Percentiles rank a stretch among this genome's conserved stretches.
phyloP scores from a whole-genome alignment of 345 rosid species.

The Eucalyptus shirleyi region DNA sequence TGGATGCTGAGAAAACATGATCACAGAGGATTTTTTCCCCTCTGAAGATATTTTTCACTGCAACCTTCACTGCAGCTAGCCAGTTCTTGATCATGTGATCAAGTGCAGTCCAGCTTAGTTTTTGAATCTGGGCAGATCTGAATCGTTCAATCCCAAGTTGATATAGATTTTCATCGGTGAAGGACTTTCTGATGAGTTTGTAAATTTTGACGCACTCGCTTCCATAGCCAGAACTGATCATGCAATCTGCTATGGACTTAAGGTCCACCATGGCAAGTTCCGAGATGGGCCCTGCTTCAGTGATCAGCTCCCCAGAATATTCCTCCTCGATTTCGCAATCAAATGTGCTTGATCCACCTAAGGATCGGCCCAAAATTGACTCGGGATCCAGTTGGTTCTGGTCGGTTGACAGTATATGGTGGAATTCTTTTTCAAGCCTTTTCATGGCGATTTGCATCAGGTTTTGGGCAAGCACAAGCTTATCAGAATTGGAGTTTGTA shows the following conservation, averaged over 20 bases:
- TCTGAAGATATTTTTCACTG: constrained; percentile 41
- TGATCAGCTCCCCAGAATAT: background rate
- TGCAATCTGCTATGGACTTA: constrained; percentile 60
- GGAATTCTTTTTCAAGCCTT: constrained; percentile 51
- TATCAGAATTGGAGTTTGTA: constrained; percentile 20
- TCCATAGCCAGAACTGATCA: constrained; percentile 67
- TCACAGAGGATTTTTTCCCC: constrained; percentile 67
- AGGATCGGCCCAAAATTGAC: constrained; percentile 41
- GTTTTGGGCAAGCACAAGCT: constrained; percentile 49
- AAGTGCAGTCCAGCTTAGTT: constrained; percentile 38
- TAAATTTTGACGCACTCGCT: constrained; percentile 60
- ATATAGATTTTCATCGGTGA: constrained; percentile 53
- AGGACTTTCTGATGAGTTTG: constrained; percentile 40
- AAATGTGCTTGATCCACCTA: constrained; percentile 16
- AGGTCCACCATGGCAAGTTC: constrained; percentile 41
- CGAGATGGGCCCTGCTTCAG: constrained; percentile 16
- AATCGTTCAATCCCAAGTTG: constrained; percentile 43
- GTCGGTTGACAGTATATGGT: constrained; percentile 23
- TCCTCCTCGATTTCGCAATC: background rate
- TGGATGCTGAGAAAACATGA: constrained; percentile 46
- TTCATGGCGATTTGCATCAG: constrained; percentile 63
- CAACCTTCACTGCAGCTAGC: constrained; percentile 45
- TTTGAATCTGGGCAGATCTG: constrained; percentile 32
- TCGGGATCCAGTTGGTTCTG: constrained; percentile 34
- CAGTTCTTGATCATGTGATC: constrained; percentile 54